Conservation (phyloP, 805 yeast species). For the Nakazawaea ernobii region DNA sequence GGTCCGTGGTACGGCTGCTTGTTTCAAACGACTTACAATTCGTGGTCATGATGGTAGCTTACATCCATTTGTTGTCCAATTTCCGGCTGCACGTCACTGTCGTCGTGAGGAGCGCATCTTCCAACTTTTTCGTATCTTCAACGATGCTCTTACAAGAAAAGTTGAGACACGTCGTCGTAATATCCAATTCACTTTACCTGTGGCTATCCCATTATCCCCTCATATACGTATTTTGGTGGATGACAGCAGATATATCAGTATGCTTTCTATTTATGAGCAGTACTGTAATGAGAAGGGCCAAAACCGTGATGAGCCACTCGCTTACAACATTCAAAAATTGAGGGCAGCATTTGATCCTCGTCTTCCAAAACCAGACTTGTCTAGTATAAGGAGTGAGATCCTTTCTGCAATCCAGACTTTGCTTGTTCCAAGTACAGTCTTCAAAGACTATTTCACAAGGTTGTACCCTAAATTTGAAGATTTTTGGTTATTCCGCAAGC, state of each 20-base stretch:
- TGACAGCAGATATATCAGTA: conserved; percentile 66
- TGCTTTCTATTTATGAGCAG: conserved; percentile 83
- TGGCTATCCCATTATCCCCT: conserved; percentile 91
- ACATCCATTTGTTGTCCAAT: conserved; percentile 93
- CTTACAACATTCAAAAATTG: conserved; percentile 77
- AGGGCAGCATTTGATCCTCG: conserved; percentile 92
- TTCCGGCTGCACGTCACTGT: conserved; percentile 96
- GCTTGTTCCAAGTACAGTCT: conserved; percentile 77
- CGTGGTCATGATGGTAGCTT: conserved; percentile 91
- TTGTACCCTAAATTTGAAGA: conserved; percentile 79
- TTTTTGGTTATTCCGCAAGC: conserved; percentile 95
- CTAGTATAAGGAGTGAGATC: conserved; percentile 87
- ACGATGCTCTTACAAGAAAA: conserved; percentile 69
- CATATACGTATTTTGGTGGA: conserved; percentile 87
- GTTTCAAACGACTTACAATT: conserved; percentile 82
- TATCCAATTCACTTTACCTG: conserved; percentile 79
- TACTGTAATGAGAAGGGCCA: conserved; percentile 69
- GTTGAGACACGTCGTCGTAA: conserved; percentile 87
- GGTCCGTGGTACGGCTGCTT: conserved; percentile 84
- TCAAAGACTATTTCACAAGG: conserved; percentile 70
- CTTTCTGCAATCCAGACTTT: conserved; percentile 83
- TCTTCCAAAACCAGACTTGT: conserved; percentile 86
- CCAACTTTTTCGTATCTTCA: conserved; percentile 86
- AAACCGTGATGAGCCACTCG: conserved; percentile 84
- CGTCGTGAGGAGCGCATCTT: conserved; percentile 93